Base-by-base conservation (phyloP, 1,139 yeast species). In the Suhomyces bokatorum region DNA sequence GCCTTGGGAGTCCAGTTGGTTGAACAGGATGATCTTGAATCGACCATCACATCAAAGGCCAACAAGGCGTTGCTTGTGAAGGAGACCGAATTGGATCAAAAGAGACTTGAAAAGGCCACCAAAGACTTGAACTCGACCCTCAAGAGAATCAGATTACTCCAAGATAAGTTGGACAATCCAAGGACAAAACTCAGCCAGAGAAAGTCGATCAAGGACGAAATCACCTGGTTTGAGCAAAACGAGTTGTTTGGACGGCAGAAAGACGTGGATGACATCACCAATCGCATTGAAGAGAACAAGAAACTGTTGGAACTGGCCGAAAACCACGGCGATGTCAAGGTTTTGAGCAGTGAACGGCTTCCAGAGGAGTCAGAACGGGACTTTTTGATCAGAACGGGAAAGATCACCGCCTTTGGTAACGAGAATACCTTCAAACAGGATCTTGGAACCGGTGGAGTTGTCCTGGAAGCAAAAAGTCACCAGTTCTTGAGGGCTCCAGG, bases 341-440 rank as follows among this genome's bases (percentile, higher is more conserved):
- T 38, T 15, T 24, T 47, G 6, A 40, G 42, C 11, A 52, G 39
- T 22, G 69, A 57, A 16, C 65, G 64, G 47, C 69, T 78, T 6
- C 80, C 86, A 0, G 87, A 80, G 17, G 99, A 93, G 59, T 67
- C 87, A 0, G 88, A 87, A 55, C 80, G 80, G 46, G 98, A 91
- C 43, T 93, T 67, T 59, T 70, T 93, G 50, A 79, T 93, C 0
- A 73, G 99, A 51, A 91, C 91, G 0, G 99, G 99, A 34, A 85
- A 89, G 60, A 82, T 90, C 46, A 93, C 99, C 0, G 99, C 99
- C 0, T 93, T 93, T 70, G 96, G 97, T 10, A 81, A 81, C 35
- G 72, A 81, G 15, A 73, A 77, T 31, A 80, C 78, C 5, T 87
- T 87, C 51, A 36, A 51, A 9, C 57, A 56, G n/a, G 51, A 41